Conservation (phyloP, 345 rosid genomes). For the Ceriops tagal region DNA sequence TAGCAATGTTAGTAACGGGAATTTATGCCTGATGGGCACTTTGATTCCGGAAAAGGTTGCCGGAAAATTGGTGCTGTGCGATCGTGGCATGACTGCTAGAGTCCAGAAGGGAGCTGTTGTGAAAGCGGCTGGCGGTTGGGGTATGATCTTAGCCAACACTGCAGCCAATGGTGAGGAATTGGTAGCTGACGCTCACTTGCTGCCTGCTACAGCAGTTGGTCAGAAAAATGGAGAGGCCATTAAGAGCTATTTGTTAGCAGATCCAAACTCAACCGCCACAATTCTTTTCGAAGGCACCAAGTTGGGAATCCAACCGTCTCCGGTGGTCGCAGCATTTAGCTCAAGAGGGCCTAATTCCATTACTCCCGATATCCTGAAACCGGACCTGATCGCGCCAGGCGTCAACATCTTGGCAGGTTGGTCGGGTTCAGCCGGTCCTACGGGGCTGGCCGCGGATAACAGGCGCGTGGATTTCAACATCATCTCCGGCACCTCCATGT, state of each 20-base stretch:
- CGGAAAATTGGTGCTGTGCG: conserved; percentile 28
- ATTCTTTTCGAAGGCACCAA: conserved; percentile 30
- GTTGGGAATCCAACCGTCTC: conserved; percentile 30
- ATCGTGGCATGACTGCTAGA: conserved; percentile 29
- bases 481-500: conserved; percentile 35
- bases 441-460: conserved; percentile 17
- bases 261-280: conserved; percentile 25
- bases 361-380: conserved; percentile 22
- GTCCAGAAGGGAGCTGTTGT: conserved; percentile 34
- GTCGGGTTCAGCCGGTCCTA: conserved; percentile 27
- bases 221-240: conserved; percentile 23
- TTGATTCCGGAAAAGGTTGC: conserved; percentile 28
- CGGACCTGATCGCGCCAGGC: conserved; percentile 32
- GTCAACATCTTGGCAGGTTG: conserved; percentile 35
- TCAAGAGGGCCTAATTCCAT: conserved; percentile 31
- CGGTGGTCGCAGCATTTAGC: conserved; percentile 35
- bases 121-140: conserved; percentile 28
- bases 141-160: conserved; percentile 33
- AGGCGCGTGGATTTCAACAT: conserved; percentile 30
- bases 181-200: conserved; percentile 29
- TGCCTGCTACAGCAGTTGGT: conserved; percentile 30
- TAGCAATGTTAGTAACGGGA: conserved; percentile 22
- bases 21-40: conserved; percentile 26
- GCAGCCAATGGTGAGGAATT: conserved; percentile 28
- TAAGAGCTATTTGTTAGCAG: conserved; percentile 14